These are phyloP conservation scores for Bocquillonia castaneifolia DNA, from an alignment of 441 rosid species.

Conservation along the genomic window DNA sequence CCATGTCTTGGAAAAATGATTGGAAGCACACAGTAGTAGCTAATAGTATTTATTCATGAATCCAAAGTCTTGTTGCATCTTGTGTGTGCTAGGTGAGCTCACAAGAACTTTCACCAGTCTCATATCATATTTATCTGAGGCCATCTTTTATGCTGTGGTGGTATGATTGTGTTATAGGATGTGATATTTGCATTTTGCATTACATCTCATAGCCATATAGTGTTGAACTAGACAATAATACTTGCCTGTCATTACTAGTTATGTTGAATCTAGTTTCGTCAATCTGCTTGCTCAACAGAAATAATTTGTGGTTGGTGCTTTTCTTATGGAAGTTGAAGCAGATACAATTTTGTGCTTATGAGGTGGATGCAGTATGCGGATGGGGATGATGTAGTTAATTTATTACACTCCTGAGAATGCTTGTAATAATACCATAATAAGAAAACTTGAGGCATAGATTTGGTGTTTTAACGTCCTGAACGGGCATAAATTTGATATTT, in stretches of 20 bases:
- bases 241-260: not conserved
- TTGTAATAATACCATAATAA: not conserved
- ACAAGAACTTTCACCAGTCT: not conserved
- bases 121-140: not conserved
- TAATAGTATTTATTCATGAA: not conserved
- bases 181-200: not conserved
- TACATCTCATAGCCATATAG: not conserved
- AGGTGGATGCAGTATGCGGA: not conserved
- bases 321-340: not conserved
- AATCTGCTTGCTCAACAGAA: not conserved
- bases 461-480: too few relatives aligned
- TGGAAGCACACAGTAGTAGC: not conserved
- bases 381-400: not conserved
- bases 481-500: not conserved
- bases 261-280: not conserved
- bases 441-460: not conserved
- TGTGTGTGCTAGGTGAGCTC: not conserved
- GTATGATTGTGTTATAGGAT: constrained; percentile 1
- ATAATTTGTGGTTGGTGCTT: too few relatives aligned
- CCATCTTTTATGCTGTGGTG: not conserved
- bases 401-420: not conserved
- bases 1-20: not conserved
- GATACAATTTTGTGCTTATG: not conserved
- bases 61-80: too few relatives aligned
- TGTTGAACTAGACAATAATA: not conserved